Evolutionary conservation across 1,139 yeast genomes (phyloP).

Genomic region (Sugiyamaella paludigena): DNA sequence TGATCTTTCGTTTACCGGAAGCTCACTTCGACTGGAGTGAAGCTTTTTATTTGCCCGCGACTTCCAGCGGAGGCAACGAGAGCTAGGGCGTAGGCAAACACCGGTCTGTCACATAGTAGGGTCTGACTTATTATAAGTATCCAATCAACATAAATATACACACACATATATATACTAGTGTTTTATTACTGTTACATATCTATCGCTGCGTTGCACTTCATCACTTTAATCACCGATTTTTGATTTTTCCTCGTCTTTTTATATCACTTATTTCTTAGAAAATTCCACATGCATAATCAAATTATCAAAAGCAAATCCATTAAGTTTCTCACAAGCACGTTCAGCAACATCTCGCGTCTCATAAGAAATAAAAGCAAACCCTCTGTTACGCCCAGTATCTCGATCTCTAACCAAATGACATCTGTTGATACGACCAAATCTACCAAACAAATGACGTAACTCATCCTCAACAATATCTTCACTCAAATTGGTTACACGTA

Average conservation of each 20-base stretch:
- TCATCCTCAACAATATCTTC: conserved; percentile 80
- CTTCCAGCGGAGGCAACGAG: no score
- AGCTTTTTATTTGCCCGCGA: no score
- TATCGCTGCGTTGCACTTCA: conserved; percentile 3
- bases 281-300: conserved; percentile 61
- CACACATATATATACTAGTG: neutral
- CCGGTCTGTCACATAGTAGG: no score
- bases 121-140: conserved; percentile 1
- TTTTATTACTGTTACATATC: neutral
- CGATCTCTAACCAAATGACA: conserved; percentile 85
- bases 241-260: neutral
- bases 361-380: conserved; percentile 94
- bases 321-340: conserved; percentile 69
- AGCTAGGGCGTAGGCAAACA: no score
- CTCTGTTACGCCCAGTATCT: conserved; percentile 92
- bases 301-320: conserved; percentile 92
- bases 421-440: conserved; percentile 69
- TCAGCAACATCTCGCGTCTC: conserved; percentile 68
- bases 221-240: neutral
- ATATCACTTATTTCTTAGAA: conserved; percentile 31
- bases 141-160: no score
- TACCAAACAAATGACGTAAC: conserved; percentile 67
- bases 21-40: no score
- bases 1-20: no score
- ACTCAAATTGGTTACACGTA: conserved; percentile 90